phyloP scores from a whole-genome alignment of 768 basidiomycete species.

The Pleurotus giganteus region DNA sequence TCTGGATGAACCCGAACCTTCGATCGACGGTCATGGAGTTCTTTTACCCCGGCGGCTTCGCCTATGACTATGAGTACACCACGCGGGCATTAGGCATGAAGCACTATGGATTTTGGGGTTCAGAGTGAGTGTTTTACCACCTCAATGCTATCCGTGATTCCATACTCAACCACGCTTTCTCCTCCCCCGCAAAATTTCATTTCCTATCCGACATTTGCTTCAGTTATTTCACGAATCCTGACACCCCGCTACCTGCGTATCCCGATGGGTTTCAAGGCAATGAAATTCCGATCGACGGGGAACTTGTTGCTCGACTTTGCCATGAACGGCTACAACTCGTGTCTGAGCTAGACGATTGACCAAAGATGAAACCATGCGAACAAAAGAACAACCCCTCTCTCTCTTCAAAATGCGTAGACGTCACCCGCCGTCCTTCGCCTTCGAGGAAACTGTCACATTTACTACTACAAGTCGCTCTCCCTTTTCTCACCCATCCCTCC shows the following conservation, averaged over 20 bases:
- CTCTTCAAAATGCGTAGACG: too few species aligned
- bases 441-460: too few species aligned
- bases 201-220: neutral
- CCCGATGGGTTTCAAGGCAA: conserved; percentile 90
- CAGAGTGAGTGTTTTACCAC: conserved; percentile 40
- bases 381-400: too few species aligned
- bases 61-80: conserved; percentile 82
- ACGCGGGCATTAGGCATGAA: conserved; percentile 79
- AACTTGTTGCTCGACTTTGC: conserved; percentile 59
- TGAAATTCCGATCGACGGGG: conserved; percentile 79
- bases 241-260: conserved; percentile 64
- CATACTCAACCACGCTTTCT: neutral
- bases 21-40: conserved; percentile 91
- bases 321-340: conserved; percentile 54
- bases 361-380: too few species aligned
- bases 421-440: too few species aligned
- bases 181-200: conserved; percentile 5
- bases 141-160: neutral
- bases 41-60: conserved; percentile 82
- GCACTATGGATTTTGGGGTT: conserved; percentile 84
- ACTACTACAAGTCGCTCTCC: too few species aligned
- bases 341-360: conserved; percentile 61
- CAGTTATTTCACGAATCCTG: conserved; percentile 75
- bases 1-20: conserved; percentile 90
- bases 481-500: too few species aligned